phyloP scores from a whole-genome alignment of 108 stramenopile species.

The Nannochloropsis salina region DNA sequence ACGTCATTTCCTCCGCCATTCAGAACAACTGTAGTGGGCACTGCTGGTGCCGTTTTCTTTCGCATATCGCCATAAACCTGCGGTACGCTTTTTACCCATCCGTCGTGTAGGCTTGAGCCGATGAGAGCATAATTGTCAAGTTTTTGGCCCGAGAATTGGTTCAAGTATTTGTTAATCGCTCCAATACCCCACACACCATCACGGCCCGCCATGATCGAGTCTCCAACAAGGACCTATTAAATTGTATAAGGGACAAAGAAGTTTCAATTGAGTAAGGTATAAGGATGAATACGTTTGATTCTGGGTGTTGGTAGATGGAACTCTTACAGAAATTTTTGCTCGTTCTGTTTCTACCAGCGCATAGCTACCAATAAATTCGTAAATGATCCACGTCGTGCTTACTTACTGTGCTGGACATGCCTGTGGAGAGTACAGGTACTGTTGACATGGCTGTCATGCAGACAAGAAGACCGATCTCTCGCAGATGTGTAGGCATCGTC shows the following conservation, averaged over 20 bases:
- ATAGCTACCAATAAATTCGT: too few relatives aligned
- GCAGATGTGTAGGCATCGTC: too few relatives aligned
- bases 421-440: too few relatives aligned
- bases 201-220: neutral
- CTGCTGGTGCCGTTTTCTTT: neutral
- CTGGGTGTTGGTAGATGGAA: too few relatives aligned
- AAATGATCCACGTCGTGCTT: too few relatives aligned
- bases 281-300: neutral
- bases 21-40: neutral
- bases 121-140: neutral
- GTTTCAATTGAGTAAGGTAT: neutral
- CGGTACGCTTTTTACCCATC: neutral
- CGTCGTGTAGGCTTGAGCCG: conserved; percentile 1
- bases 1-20: conserved; percentile 1
- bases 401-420: too few relatives aligned
- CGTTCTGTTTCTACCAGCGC: too few relatives aligned
- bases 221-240: neutral
- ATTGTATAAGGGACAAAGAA: neutral
- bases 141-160: neutral
- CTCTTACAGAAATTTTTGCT: too few relatives aligned
- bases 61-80: neutral
- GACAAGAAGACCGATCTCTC: too few relatives aligned
- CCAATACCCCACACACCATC: neutral
- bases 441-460: too few relatives aligned
- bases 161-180: neutral